phyloP scores from a whole-genome alignment of 345 rosid genomes.

The Salix udensis region DNA sequence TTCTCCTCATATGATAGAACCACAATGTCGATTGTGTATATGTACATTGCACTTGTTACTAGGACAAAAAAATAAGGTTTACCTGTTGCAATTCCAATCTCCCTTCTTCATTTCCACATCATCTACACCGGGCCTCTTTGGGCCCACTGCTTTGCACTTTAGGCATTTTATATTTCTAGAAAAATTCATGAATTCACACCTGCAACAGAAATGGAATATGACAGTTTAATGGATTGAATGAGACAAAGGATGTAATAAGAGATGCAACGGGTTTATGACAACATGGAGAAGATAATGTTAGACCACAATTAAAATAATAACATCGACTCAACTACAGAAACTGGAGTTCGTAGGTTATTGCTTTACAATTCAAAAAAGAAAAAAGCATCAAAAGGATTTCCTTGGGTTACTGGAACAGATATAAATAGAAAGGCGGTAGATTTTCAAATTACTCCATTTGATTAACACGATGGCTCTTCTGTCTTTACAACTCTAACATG shows the following conservation, averaged over 20 bases:
- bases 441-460: background rate
- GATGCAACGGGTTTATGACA: background rate
- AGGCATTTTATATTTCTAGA: constrained; percentile 55
- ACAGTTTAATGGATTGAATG: background rate
- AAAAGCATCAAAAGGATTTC: background rate
- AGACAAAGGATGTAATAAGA: background rate
- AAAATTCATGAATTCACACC: constrained; percentile 68
- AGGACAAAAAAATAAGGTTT: background rate
- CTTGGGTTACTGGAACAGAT: background rate
- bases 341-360: background rate
- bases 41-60: background rate
- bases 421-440: background rate
- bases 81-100: constrained; percentile 78
- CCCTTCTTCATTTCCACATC: constrained; percentile 66
- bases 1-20: background rate
- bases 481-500: background rate
- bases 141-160: constrained; percentile 64
- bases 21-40: background rate
- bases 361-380: background rate
- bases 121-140: constrained; percentile 32
- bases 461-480: background rate
- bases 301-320: background rate
- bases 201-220: constrained; percentile 21
- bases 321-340: background rate
- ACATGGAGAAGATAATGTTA: background rate